Conservation (phyloP, 208 protist species). For the Leishmania gerbilli region DNA sequence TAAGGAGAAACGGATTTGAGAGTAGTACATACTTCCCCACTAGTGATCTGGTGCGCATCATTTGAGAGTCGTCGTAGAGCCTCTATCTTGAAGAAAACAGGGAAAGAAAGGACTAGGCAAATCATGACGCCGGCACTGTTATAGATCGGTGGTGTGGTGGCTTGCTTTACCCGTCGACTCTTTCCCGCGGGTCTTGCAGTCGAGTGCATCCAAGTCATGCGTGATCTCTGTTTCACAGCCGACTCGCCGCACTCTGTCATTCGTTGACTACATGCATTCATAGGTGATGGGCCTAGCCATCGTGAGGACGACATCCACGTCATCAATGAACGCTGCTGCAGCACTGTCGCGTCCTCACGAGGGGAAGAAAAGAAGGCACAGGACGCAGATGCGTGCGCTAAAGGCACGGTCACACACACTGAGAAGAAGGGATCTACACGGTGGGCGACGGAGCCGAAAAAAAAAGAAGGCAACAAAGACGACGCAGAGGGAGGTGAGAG, state of each 20-base stretch:
- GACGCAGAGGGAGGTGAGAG: too few relatives aligned
- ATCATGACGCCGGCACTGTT: not conserved
- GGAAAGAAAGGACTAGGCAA: not conserved
- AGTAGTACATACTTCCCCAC: not conserved
- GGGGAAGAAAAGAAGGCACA: not conserved
- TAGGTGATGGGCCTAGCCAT: not conserved
- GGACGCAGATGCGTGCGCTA: not conserved
- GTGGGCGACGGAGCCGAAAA: not conserved
- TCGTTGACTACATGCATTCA: not conserved
- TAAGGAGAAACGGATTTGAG: not conserved
- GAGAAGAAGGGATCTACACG: not conserved
- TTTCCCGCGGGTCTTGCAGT: not conserved
- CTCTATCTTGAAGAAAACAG: not conserved
- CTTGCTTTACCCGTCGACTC: not conserved
- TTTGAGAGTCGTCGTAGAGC: not conserved
- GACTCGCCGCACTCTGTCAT: not conserved
- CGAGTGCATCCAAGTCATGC: not conserved
- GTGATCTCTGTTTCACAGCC: not conserved
- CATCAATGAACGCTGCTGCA: not conserved
- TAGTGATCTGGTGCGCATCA: not conserved
- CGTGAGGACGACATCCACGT: not conserved
- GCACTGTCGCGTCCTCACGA: not conserved
- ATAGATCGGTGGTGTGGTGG: not conserved
- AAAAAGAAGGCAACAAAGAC: not conserved
- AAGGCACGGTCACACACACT: not conserved